phyloP scores from a whole-genome alignment of 257 asterid genomes.

The Galeopsis tetrahit region DNA sequence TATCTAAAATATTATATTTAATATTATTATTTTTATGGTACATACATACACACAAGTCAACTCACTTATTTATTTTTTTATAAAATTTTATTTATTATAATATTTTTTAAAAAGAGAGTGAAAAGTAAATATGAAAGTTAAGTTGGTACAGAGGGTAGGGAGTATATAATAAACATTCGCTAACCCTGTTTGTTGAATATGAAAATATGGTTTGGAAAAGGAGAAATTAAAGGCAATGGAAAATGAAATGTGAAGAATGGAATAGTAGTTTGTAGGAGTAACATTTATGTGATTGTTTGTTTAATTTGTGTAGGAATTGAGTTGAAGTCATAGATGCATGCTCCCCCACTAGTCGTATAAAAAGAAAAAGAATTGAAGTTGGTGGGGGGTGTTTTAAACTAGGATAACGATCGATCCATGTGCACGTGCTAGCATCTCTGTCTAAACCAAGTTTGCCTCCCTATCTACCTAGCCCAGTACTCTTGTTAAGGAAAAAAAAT shows the following conservation, averaged over 20 bases:
- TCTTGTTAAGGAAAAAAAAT: too few relatives aligned
- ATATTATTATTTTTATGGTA: too few relatives aligned
- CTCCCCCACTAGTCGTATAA: constrained; percentile 23
- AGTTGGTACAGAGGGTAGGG: too few relatives aligned
- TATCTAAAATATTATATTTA: too few relatives aligned
- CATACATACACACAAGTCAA: too few relatives aligned
- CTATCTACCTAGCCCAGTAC: constrained; percentile 8
- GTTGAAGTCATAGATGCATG: constrained; percentile 21
- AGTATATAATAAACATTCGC: too few relatives aligned
- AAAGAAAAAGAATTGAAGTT: not conserved
- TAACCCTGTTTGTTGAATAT: not conserved
- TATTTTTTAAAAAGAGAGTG: too few relatives aligned
- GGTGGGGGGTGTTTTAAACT: constrained; percentile 34
- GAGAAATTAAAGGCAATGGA: not conserved
- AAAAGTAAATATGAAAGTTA: too few relatives aligned
- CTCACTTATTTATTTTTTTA: too few relatives aligned
- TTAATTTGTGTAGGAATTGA: constrained; percentile 8
- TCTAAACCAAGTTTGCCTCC: constrained; percentile 42
- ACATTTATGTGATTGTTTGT: not conserved
- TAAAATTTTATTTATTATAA: too few relatives aligned
- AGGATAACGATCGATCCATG: constrained; percentile 3
- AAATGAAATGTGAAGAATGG: constrained; percentile 25
- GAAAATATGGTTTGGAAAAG: not conserved
- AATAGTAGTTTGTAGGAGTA: not conserved
- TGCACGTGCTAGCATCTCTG: constrained; percentile 49